phyloP scores from a whole-genome alignment of 2,329 filamentous ascomycete species.

The Ophiostoma tasmaniense region DNA sequence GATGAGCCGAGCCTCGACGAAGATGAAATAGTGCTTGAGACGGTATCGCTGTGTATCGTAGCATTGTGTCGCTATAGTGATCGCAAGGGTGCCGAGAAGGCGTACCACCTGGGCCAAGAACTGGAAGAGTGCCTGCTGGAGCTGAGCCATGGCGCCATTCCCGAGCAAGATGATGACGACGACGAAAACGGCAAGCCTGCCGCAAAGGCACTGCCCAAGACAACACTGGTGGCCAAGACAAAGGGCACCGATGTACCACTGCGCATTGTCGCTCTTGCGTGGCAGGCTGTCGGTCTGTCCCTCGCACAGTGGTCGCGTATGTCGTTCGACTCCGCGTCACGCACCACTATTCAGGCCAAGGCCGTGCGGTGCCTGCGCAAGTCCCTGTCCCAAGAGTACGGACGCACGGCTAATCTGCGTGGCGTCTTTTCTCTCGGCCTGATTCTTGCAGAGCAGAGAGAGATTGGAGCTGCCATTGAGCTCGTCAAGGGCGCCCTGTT shows the following conservation, averaged over 20 bases:
- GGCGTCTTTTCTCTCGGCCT: conserved; percentile 72
- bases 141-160: conserved; percentile 28
- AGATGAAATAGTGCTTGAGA: conserved; percentile 67
- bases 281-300: conserved; percentile 77
- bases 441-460: conserved; percentile 80
- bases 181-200: background rate
- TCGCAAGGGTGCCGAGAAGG: conserved; percentile 66
- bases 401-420: conserved; percentile 60
- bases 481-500: conserved; percentile 69
- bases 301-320: conserved; percentile 80
- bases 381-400: conserved; percentile 59
- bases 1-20: conserved; percentile 65
- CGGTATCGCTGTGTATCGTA: conserved; percentile 69
- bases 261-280: conserved; percentile 58
- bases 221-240: conserved; percentile 22
- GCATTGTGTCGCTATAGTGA: conserved; percentile 77
- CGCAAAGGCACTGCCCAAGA: background rate
- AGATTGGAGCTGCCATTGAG: conserved; percentile 72
- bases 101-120: conserved; percentile 58
- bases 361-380: conserved; percentile 69
- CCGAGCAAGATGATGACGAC: conserved; percentile 24
- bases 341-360: conserved; percentile 66
- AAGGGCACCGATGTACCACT: conserved; percentile 39
- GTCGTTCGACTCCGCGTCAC: conserved; percentile 64
- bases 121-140: conserved; percentile 70